Evolutionary conservation across 1,284 basidiomycete genomes (phyloP).

Genomic region (Tilletia indica): DNA sequence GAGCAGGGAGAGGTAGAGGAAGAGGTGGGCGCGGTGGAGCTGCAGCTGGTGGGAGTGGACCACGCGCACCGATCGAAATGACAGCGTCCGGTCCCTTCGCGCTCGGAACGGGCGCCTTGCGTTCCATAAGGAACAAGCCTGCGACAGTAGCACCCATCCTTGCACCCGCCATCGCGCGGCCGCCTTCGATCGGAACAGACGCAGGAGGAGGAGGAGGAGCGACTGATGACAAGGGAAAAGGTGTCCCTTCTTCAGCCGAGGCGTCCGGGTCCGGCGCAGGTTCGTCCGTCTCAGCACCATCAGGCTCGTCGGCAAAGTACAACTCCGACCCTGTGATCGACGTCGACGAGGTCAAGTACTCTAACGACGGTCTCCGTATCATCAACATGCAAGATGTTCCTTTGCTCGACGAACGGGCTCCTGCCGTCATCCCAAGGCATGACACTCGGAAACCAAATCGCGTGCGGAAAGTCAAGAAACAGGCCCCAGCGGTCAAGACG

Average conservation of each 20-base stretch:
- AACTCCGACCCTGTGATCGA: not conserved
- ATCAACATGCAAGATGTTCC: conserved; percentile 80
- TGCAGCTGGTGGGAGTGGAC: conserved; percentile 32
- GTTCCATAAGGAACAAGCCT: not conserved
- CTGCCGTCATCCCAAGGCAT: conserved; percentile 47
- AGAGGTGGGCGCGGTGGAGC: conserved; percentile 34
- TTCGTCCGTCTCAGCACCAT: not conserved
- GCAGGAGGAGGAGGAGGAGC: conserved; percentile 36
- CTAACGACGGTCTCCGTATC: conserved; percentile 37
- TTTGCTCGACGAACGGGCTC: conserved; percentile 82
- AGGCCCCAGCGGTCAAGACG: not conserved
- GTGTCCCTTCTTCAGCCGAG: not conserved
- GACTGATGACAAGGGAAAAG: too few species aligned
- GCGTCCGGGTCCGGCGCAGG: not conserved
- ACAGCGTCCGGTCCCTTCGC: conserved; percentile 89
- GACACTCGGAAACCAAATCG: not conserved
- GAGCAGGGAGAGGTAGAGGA: conserved; percentile 33
- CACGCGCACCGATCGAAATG: conserved; percentile 63
- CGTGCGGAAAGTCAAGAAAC: not conserved
- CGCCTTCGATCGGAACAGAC: conserved; percentile 24
- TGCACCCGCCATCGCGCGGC: conserved; percentile 41
- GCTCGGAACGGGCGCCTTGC: conserved; percentile 66
- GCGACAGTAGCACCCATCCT: conserved; percentile 72
- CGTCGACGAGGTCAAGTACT: not conserved
- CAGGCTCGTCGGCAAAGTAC: too few species aligned